phyloP scores from a whole-genome alignment of 2,329 filamentous ascomycete species.

The Tolypocladium ophioglossoides region DNA sequence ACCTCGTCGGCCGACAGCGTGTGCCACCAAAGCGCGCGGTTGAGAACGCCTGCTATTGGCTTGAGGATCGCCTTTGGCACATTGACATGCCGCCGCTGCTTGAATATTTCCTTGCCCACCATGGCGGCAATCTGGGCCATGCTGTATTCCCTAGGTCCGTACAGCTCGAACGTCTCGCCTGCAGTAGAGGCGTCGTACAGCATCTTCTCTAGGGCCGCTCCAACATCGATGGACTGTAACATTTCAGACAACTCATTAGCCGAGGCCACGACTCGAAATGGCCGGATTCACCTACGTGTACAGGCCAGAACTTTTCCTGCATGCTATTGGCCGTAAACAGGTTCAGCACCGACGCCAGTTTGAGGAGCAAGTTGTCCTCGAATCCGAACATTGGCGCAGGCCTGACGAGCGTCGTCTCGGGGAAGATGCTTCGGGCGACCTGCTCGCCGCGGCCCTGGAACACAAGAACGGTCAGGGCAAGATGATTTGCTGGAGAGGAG shows the following conservation, averaged over 20 bases:
- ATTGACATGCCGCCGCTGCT: slow-evolving; percentile 84
- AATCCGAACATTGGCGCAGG: slow-evolving; percentile 91
- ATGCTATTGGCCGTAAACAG: slow-evolving; percentile 87
- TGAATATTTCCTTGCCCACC: slow-evolving; percentile 87
- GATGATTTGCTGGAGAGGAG: no score
- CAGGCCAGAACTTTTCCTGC: slow-evolving; percentile 81
- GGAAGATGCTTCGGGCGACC: slow-evolving; percentile 79
- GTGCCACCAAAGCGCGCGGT: slow-evolving; percentile 83
- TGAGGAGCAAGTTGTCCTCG: slow-evolving; percentile 84
- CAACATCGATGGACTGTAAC: slow-evolving; percentile 72
- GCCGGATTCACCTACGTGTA: slow-evolving; percentile 53
- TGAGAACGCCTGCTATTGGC: slow-evolving; percentile 62
- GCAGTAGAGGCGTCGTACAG: slow-evolving; percentile 84
- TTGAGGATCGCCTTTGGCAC: slow-evolving; percentile 73
- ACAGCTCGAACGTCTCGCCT: slow-evolving; percentile 86
- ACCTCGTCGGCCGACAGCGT: slow-evolving; percentile 74
- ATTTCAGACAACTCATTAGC: neutral
- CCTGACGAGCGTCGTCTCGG: slow-evolving; percentile 92
- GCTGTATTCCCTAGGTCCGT: slow-evolving; percentile 86
- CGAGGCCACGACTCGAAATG: neutral
- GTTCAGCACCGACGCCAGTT: slow-evolving; percentile 70
- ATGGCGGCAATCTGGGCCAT: slow-evolving; percentile 77
- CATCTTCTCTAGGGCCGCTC: slow-evolving; percentile 79
- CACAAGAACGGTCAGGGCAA: neutral
- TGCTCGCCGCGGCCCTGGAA: slow-evolving; percentile 64